Base-by-base conservation (phyloP, 2,329 filamentous ascomycete species). In the Ilyonectria destructans region DNA sequence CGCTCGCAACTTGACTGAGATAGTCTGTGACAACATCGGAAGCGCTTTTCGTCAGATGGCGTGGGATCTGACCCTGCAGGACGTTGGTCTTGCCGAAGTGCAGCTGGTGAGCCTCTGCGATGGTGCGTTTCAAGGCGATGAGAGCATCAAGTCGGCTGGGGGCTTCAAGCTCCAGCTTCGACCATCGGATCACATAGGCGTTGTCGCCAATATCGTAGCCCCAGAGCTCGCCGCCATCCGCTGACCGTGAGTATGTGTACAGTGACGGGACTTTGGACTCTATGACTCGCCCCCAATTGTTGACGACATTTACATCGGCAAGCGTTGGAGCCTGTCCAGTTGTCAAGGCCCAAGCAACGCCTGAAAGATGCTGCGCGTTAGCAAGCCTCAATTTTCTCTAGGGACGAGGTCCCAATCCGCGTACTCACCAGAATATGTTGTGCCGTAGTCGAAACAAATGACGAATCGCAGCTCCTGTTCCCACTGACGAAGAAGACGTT, bases 401-500 rank as follows among this genome's bases (percentile, higher is more conserved):
- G 15, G 31, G 7, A 33, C 10, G 10, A 8, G 17, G n/a, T 7
- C 1, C 4, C 17, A n/a, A 33, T 12, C 31, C 1, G 21, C 6
- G 12, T 21, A 33, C 62, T 58, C 5, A 66, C 67, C 67, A 13
- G 62, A 58, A 12, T 51, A 70, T 4, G 68, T 70, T 13, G 68
- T 70, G 1, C 68, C 68, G 19, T 69, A 70, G 58, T 70, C 68
- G 26, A 70, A 57, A 58, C 68, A 69, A 8, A 70, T 51, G 17
- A 70, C 56, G 29, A 70, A 70, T 9, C 68, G 62, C 4, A 29
- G 58, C 1, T 56, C 62, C 15, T 33, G 49, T 7, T 61, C 58
- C 51, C 49, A 49, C 7, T 48, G 26, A 35, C 10, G 12, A n/a
- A 19, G 26, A 15, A 13, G 13, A 4, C 7, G 17, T 52, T 19